Base-by-base conservation (phyloP, 129 eudicot genomes). In the Tanacetum coccineum region DNA sequence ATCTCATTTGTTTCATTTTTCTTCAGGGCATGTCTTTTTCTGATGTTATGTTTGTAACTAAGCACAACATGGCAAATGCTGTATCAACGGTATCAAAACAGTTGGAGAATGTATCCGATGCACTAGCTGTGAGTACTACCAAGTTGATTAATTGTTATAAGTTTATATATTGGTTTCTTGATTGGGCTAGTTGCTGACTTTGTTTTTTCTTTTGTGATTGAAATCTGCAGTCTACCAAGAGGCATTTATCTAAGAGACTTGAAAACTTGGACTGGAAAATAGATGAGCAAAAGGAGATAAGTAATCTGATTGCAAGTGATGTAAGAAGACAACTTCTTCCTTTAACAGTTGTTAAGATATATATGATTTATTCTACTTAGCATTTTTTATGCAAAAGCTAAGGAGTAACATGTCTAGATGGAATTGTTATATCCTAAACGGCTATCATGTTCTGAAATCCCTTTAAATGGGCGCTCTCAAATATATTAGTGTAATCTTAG, bases 11-110 rank as follows among this genome's bases (percentile, higher is more conserved):
- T 18, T 7, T 21, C 9, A 9, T 21, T 54, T 21, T 53, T 17
- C 57, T 75, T 69, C 85, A 91, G 97, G 95, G 93, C 17, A 82
- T 83, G 83, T 91, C 97, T 13, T 67, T 91, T 12, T 91, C 95
- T 50, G 97, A 91, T 78, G 87, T 85, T 19, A 87, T 91, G 97
- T 91, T 82, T 45, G 97, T 91, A 30, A 91, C 97, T 21, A 91
- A 87, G 85, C 78, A 81, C 66, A 91, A 91, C 73, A 91, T 91
- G 97, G 93, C 93, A 28, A 91, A 79, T 67, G 97, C 97, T 76
- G 97, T 91, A 55, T 75, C 89, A 54, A 68, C 86, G 40, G 97
- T 91, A 20, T 87, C 97, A 30, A 91, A 91, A 78, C 97, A 87
- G 68, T 85, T 91, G 59, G 97, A 91, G 73, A 60, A 80, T 69